These are phyloP conservation scores for Cladosporium sp. DNA, from an alignment of 2,329 filamentous ascomycete genomes.

Conservation along the genomic window DNA sequence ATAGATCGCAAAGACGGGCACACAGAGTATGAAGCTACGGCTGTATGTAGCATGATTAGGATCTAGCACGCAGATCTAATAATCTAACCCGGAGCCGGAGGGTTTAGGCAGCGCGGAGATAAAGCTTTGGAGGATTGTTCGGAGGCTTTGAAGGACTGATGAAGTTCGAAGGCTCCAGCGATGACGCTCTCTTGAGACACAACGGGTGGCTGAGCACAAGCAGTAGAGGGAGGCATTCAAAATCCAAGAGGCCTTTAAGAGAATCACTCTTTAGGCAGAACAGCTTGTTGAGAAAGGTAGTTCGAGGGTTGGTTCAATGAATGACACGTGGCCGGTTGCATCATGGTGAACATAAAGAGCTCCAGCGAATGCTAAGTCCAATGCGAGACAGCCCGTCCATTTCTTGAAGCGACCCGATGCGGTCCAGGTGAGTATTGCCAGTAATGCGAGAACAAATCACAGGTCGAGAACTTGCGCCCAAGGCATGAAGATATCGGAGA, in stretches of 20 bases:
- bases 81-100: background rate
- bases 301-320: background rate
- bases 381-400: background rate
- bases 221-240: background rate
- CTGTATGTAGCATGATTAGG: background rate
- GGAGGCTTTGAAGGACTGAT: background rate
- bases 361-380: background rate
- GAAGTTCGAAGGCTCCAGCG: background rate
- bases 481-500: background rate
- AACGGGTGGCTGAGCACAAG: background rate
- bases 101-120: background rate
- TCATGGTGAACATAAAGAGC: background rate
- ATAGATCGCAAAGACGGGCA: background rate
- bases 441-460: background rate
- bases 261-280: background rate
- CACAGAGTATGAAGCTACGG: background rate
- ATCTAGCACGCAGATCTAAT: background rate
- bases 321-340: background rate
- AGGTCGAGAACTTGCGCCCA: background rate
- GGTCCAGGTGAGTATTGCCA: background rate
- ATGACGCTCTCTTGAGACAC: background rate
- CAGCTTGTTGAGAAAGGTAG: too few species aligned
- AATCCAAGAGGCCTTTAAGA: background rate
- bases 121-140: background rate
- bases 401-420: background rate